phyloP scores from a whole-genome alignment of 805 yeast genomes.

The Hanseniaspora clermontiae region DNA sequence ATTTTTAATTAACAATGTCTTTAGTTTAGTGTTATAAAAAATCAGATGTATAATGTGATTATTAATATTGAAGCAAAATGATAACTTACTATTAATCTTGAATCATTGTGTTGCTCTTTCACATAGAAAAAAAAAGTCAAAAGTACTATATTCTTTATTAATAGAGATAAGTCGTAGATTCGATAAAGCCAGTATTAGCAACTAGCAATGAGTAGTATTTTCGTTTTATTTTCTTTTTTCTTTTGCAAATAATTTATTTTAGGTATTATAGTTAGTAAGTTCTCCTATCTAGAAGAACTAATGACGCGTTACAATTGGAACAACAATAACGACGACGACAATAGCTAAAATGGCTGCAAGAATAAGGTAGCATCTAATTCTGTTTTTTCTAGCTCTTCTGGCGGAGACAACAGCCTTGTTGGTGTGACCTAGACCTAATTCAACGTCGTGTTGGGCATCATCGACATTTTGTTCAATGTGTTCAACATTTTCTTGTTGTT shows the following conservation, averaged over 20 bases:
- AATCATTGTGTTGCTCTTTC: no score
- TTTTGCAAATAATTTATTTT: no score
- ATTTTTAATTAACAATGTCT: background rate
- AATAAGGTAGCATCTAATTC: conserved; percentile 70
- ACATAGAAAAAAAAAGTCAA: no score
- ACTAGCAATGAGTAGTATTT: no score
- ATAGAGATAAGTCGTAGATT: no score
- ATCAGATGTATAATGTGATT: background rate
- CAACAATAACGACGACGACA: conserved; percentile 59
- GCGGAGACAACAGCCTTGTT: conserved; percentile 81
- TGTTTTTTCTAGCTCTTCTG: conserved; percentile 79
- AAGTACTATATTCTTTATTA: no score
- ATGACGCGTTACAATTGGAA: conserved; percentile 27
- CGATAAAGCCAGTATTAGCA: no score
- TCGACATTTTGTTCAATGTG: conserved; percentile 70
- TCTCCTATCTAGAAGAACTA: background rate
- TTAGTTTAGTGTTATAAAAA: background rate
- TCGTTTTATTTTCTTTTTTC: no score
- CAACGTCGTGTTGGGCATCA: conserved; percentile 79
- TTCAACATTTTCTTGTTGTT: conserved; percentile 80
- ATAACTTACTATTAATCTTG: no score
- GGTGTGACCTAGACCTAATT: conserved; percentile 89
- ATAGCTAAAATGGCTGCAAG: conserved; percentile 45
- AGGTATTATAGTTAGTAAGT: background rate
- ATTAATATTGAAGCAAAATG: background rate